phyloP scores from a whole-genome alignment of 1,139 yeast genomes.

The Magnusiomyces tetraspermus region DNA sequence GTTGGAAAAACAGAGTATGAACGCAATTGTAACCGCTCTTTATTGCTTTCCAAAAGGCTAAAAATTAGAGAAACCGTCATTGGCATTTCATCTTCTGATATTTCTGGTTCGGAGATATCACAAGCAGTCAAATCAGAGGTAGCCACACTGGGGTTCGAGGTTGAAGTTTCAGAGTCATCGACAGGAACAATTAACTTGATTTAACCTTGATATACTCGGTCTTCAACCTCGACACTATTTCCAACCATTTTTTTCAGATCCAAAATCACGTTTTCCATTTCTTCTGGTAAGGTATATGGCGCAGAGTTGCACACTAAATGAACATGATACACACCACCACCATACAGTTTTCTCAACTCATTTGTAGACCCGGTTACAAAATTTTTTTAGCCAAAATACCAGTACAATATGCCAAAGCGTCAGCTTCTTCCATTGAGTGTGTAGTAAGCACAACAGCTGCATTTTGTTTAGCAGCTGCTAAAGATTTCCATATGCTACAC shows the following conservation, averaged over 20 bases:
- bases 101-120: neutral
- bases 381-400: constrained; percentile 29
- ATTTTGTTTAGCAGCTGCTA: constrained; percentile 27
- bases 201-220: constrained; percentile 30
- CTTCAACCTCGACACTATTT: constrained; percentile 18
- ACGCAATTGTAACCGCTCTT: constrained; percentile 23
- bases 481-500: constrained; percentile 34
- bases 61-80: constrained; percentile 21
- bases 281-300: constrained; percentile 23
- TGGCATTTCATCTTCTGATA: neutral
- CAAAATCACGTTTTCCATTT: constrained; percentile 20
- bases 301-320: constrained; percentile 28
- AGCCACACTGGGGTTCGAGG: constrained; percentile 1
- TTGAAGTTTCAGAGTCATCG: neutral
- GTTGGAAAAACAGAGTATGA: constrained; percentile 30
- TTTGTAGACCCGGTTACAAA: constrained; percentile 31
- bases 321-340: constrained; percentile 27
- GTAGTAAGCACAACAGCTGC: constrained; percentile 33
- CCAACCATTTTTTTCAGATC: neutral
- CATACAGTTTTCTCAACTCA: constrained; percentile 22
- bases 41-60: constrained; percentile 24
- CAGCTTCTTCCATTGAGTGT: constrained; percentile 36
- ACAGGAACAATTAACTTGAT: constrained; percentile 26
- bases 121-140: neutral
- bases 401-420: constrained; percentile 33